These are phyloP conservation scores for Paramecium tetraurelia DNA, from an alignment of 73 alveolate species.

Conservation along the genomic window DNA sequence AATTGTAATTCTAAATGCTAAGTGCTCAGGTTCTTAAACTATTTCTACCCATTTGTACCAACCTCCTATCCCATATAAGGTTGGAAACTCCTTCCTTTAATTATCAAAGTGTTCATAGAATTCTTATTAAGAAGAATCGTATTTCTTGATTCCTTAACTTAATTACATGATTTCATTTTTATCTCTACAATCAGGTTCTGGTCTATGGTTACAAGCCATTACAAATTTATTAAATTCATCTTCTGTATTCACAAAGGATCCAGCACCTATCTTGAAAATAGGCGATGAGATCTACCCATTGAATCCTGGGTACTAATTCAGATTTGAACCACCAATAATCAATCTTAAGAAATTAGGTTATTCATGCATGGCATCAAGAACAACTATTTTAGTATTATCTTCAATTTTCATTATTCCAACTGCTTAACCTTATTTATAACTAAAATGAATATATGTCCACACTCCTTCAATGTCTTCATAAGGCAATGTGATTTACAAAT, in stretches of 20 bases:
- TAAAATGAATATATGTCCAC: constrained; percentile 31
- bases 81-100: not conserved
- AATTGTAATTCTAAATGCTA: constrained; percentile 15
- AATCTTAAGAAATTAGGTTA: constrained; percentile 10
- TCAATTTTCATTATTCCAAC: not conserved
- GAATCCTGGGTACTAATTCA: constrained; percentile 13
- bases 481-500: not conserved
- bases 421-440: not conserved
- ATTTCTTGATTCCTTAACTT: not conserved
- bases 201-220: constrained; percentile 9
- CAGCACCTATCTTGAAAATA: not conserved
- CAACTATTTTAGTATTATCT: not conserved
- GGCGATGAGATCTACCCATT: constrained; percentile 15
- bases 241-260: not conserved
- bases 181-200: not conserved
- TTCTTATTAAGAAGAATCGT: not conserved
- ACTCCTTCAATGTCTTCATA: constrained; percentile 18
- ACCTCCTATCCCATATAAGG: not conserved
- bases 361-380: not conserved
- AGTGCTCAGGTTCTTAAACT: not conserved
- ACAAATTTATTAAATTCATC: not conserved
- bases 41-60: not conserved
- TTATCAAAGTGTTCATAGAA: not conserved
- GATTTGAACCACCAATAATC: constrained; percentile 1
- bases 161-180: not conserved